A percentile compares a stretch with the other conserved stretches of the same genome.
phyloP scores from a whole-genome alignment of 495 filamentous ascomycete genomes.

The Rostrohypoxylon terebratum region DNA sequence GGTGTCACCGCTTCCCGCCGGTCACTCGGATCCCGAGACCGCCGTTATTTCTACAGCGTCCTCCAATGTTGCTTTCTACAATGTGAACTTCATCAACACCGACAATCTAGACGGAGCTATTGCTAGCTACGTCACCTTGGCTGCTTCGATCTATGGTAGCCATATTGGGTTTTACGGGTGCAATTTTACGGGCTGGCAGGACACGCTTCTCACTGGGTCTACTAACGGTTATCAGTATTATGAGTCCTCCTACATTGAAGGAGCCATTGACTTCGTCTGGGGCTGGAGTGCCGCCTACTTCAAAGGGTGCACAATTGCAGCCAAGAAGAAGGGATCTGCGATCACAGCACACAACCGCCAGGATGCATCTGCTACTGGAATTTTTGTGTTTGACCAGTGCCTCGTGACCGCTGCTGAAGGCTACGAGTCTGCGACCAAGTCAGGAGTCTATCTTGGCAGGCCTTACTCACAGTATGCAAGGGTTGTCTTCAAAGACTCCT shows the following conservation, averaged over 20 bases:
- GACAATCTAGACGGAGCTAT: conserved; percentile 7
- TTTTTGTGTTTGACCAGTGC: conserved; percentile 17
- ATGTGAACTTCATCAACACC: conserved; percentile 15
- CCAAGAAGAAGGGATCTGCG: neutral
- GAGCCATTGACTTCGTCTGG: conserved; percentile 16
- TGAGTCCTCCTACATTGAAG: conserved; percentile 15
- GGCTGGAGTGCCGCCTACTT: conserved; percentile 9
- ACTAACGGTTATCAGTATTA: conserved; percentile 11
- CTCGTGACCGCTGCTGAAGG: conserved; percentile 9
- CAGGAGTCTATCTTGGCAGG: conserved; percentile 12
- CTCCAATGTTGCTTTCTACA: conserved; percentile 10
- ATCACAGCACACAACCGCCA: conserved; percentile 15
- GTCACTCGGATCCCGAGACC: conserved; percentile 10
- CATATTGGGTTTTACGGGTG: conserved; percentile 18
- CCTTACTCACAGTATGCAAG: conserved; percentile 12
- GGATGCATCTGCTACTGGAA: neutral
- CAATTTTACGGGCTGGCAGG: conserved; percentile 10
- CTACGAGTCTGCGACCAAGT: conserved; percentile 3
- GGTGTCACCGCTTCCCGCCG: neutral
- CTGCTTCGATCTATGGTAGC: conserved; percentile 4
- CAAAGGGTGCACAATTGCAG: conserved; percentile 11
- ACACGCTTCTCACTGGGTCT: conserved; percentile 13
- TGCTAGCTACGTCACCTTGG: conserved; percentile 4
- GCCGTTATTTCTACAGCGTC: conserved; percentile 11
- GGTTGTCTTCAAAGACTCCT: conserved; percentile 9